Evolutionary conservation across 2,329 filamentous ascomycete species (phyloP).

Genomic region (Venturia oleaginea): DNA sequence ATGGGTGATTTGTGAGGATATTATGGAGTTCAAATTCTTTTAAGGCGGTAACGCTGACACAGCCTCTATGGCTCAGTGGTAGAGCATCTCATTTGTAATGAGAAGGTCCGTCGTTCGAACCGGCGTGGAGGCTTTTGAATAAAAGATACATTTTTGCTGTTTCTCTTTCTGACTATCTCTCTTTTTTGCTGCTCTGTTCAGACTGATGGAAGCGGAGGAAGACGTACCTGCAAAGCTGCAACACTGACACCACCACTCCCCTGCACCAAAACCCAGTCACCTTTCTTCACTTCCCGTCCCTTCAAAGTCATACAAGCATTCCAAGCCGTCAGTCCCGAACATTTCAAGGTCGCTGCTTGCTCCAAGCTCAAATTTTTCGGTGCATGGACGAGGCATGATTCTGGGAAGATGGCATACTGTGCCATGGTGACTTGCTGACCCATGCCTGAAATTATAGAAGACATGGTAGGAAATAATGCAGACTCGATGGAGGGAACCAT

Average conservation of each 20-base stretch:
- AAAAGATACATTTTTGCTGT: not conserved
- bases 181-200: not conserved
- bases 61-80: not conserved
- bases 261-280: slow-evolving; percentile 51
- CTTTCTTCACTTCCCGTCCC: slow-evolving; percentile 28
- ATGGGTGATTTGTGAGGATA: too few relatives aligned
- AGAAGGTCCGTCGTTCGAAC: not conserved
- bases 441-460: slow-evolving; percentile 45
- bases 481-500: slow-evolving; percentile 21
- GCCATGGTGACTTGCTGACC: slow-evolving; percentile 58
- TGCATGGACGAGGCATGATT: slow-evolving; percentile 54
- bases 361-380: slow-evolving; percentile 45
- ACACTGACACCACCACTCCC: slow-evolving; percentile 61
- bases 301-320: slow-evolving; percentile 44
- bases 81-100: not conserved
- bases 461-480: slow-evolving; percentile 37
- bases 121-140: not conserved
- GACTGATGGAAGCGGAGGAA: slow-evolving; percentile 21
- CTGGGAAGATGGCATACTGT: slow-evolving; percentile 57
- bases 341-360: slow-evolving; percentile 40
- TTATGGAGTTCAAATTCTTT: too few relatives aligned
- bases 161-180: not conserved
- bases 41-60: too few relatives aligned
- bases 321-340: slow-evolving; percentile 40
- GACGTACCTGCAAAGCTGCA: slow-evolving; percentile 49